Percentiles rank a stretch among this genome's conserved stretches.
These are phyloP conservation scores for Pseudonitzschia delicatissima DNA, from an alignment of 108 stramenopile genomes.

Conservation along the genomic window DNA sequence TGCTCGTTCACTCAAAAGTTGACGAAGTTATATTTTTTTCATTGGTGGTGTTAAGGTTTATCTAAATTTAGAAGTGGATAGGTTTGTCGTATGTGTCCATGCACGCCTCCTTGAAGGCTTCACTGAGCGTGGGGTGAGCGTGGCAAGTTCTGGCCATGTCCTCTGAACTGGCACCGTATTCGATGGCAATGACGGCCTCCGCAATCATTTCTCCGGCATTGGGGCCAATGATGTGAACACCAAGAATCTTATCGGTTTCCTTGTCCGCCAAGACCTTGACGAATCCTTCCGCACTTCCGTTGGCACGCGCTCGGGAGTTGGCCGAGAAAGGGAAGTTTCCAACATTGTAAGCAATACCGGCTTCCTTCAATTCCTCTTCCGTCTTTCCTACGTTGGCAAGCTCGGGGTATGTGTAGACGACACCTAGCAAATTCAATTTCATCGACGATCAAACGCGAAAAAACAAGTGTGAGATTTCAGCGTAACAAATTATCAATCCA, in stretches of 20 bases:
- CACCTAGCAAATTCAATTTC: conserved; percentile 39
- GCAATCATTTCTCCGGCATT: conserved; percentile 99
- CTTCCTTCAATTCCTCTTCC: conserved; percentile 98
- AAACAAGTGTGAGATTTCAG: background rate
- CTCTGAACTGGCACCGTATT: conserved; percentile 98
- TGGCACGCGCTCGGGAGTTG: conserved; percentile 94
- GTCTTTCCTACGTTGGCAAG: conserved; percentile 98
- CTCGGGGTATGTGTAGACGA: conserved; percentile 99
- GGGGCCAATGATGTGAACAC: conserved; percentile 98
- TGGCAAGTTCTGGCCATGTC: conserved; percentile 99
- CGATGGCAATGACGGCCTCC: conserved; percentile 98
- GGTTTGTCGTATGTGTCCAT: conserved; percentile 99
- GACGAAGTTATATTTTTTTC: too few species aligned
- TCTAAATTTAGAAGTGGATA: conserved; percentile 93
- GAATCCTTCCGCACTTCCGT: conserved; percentile 93
- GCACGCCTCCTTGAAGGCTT: conserved; percentile 99
- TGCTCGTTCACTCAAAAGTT: too few species aligned
- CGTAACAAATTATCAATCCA: background rate
- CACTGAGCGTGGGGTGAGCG: conserved; percentile 97
- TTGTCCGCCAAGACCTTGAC: conserved; percentile 98
- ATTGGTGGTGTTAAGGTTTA: too few species aligned
- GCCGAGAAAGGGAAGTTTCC: conserved; percentile 96
- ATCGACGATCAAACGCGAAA: background rate
- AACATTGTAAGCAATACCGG: conserved; percentile 88
- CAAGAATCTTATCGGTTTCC: conserved; percentile 94